A percentile compares a stretch with the other conserved stretches of the same genome.
phyloP scores from a whole-genome alignment of 305 asterid species.

The Nicotiana rustica region DNA sequence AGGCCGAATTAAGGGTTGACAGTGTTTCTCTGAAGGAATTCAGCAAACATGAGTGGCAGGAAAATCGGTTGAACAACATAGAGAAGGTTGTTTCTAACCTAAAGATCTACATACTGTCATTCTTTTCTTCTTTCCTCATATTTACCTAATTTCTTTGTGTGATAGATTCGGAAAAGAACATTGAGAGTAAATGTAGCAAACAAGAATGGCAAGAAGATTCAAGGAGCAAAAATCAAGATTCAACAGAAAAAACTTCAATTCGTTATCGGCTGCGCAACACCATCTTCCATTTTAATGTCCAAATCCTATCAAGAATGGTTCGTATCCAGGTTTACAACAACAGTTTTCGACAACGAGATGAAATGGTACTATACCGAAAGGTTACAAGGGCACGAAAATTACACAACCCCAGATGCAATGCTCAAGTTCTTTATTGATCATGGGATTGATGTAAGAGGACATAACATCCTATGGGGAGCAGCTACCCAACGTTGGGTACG shows the following conservation, averaged over 20 bases:
- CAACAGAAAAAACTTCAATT: constrained; percentile 52
- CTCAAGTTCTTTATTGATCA: constrained; percentile 48
- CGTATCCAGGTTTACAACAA: constrained; percentile 54
- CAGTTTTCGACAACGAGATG: constrained; percentile 61
- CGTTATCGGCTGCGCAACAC: constrained; percentile 51
- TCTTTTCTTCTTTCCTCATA: not conserved
- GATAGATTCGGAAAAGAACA: constrained; percentile 54
- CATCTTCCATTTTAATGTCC: constrained; percentile 43
- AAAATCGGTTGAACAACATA: constrained; percentile 49
- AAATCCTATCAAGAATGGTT: constrained; percentile 62
- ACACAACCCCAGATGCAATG: constrained; percentile 64
- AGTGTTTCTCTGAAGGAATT: constrained; percentile 60
- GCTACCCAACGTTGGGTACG: constrained; percentile 47
- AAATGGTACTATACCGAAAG: constrained; percentile 65
- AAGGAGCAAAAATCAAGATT: constrained; percentile 48
- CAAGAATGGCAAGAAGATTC: constrained; percentile 44
- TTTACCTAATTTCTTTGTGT: not conserved
- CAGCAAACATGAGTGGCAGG: constrained; percentile 53
- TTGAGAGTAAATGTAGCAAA: constrained; percentile 48
- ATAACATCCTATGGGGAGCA: constrained; percentile 57
- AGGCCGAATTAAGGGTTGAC: constrained; percentile 57
- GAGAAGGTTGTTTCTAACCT: constrained; percentile 43
- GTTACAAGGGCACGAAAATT: constrained; percentile 47
- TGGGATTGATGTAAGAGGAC: constrained; percentile 57
- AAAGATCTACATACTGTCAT: not conserved